Percentiles rank a stretch among this genome's conserved stretches.
Conservation (phyloP, 73 alveolate species). For the Loxodes magnus region DNA sequence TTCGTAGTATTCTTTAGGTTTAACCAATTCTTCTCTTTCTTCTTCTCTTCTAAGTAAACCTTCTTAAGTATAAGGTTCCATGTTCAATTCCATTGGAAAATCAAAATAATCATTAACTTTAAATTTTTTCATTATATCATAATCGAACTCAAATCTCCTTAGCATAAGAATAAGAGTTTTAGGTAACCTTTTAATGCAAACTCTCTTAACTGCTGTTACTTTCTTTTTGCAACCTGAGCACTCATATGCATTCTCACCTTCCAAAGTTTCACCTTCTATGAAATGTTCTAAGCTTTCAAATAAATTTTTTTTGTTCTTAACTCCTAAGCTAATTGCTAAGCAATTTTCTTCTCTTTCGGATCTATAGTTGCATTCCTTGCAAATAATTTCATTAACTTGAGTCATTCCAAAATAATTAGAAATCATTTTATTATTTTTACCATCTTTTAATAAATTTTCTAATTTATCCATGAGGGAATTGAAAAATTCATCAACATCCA, state of each 20-base stretch:
- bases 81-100: constrained; percentile 85
- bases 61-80: constrained; percentile 90
- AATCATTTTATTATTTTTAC: constrained; percentile 45
- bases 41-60: constrained; percentile 76
- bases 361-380: constrained; percentile 71
- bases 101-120: constrained; percentile 90
- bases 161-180: constrained; percentile 75
- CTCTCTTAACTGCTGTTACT: constrained; percentile 82
- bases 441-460: constrained; percentile 49
- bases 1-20: constrained; percentile 64
- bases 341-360: constrained; percentile 71
- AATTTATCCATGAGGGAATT: constrained; percentile 78
- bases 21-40: constrained; percentile 32
- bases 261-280: constrained; percentile 90
- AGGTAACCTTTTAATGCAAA: constrained; percentile 83
- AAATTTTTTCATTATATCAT: constrained; percentile 75
- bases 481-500: constrained; percentile 94
- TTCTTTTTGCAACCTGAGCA: constrained; percentile 88
- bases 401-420: constrained; percentile 72
- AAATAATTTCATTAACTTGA: constrained; percentile 76
- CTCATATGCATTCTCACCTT: constrained; percentile 92
- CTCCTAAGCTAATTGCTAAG: not conserved
- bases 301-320: constrained; percentile 66
- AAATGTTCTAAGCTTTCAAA: constrained; percentile 75
- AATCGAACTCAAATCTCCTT: constrained; percentile 92